Evolutionary conservation across 2,329 filamentous ascomycete genomes (phyloP).

Genomic region (Fusarium sp.): DNA sequence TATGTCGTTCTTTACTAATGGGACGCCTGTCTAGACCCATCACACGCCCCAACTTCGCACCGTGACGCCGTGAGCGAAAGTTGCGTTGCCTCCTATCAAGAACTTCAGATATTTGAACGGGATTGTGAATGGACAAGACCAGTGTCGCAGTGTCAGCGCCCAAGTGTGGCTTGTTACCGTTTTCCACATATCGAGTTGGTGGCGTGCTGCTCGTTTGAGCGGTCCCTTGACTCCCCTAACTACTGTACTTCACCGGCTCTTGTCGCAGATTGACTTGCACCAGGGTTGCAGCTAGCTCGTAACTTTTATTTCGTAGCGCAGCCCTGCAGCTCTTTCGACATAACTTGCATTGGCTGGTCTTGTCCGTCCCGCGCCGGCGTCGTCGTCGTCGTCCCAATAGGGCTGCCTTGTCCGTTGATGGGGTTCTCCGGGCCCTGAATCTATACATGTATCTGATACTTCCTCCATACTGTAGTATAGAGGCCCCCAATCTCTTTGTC

Average conservation of each 20-base stretch:
- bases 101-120: slow-evolving; percentile 24
- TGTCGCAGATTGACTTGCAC: slow-evolving; percentile 34
- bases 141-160: slow-evolving; percentile 19
- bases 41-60: slow-evolving; percentile 20
- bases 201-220: slow-evolving; percentile 26
- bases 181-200: slow-evolving; percentile 33
- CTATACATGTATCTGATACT: slow-evolving; percentile 42
- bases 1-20: slow-evolving; percentile 13
- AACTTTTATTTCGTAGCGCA: slow-evolving; percentile 34
- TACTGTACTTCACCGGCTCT: slow-evolving; percentile 16
- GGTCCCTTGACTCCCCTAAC: slow-evolving; percentile 21
- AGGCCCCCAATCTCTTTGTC: slow-evolving; percentile 25
- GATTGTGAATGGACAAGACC: slow-evolving; percentile 5
- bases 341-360: slow-evolving; percentile 34
- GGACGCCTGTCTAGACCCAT: slow-evolving; percentile 14
- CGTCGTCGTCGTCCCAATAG: slow-evolving; percentile 38
- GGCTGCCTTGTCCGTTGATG: slow-evolving; percentile 39
- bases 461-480: slow-evolving; percentile 33
- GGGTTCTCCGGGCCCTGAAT: slow-evolving; percentile 34
- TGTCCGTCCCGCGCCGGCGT: slow-evolving; percentile 24
- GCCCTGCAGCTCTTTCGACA: slow-evolving; percentile 34
- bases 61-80: slow-evolving; percentile 28
- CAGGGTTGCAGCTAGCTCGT: slow-evolving; percentile 27
- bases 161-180: slow-evolving; percentile 35
- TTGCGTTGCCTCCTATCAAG: slow-evolving; percentile 19